Evolutionary conservation across 768 basidiomycete species (phyloP).

Genomic region (Suillus subluteus): DNA sequence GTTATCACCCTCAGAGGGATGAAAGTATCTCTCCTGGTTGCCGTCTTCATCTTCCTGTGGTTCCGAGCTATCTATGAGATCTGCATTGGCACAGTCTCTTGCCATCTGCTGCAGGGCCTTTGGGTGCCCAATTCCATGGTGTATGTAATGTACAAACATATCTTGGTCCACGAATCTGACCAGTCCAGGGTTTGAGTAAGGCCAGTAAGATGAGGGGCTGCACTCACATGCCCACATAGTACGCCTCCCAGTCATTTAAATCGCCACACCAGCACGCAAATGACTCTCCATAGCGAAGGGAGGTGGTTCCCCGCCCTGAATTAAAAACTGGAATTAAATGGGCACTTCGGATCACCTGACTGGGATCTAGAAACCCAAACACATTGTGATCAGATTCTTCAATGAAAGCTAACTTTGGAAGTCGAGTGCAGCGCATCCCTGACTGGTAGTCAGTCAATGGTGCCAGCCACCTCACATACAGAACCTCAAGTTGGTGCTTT

Average conservation of each 20-base stretch:
- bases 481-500: constrained; percentile 1
- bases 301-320: background rate
- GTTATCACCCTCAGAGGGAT: too few relatives aligned
- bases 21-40: too few relatives aligned
- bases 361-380: constrained; percentile 14
- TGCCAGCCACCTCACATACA: background rate
- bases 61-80: too few relatives aligned
- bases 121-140: too few relatives aligned
- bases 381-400: background rate
- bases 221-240: constrained; percentile 27
- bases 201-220: too few relatives aligned
- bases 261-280: background rate
- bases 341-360: background rate
- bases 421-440: background rate
- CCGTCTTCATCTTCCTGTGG: too few relatives aligned
- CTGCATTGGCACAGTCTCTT: too few relatives aligned
- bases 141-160: too few relatives aligned
- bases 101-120: too few relatives aligned
- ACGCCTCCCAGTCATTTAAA: constrained; percentile 19
- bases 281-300: background rate
- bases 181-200: too few relatives aligned
- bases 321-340: constrained; percentile 12
- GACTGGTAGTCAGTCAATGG: background rate
- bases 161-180: too few relatives aligned
- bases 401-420: constrained; percentile 4